These are phyloP conservation scores for Globisporangium takayamanum DNA, from an alignment of 352 stramenopile genomes.

Conservation along the genomic window DNA sequence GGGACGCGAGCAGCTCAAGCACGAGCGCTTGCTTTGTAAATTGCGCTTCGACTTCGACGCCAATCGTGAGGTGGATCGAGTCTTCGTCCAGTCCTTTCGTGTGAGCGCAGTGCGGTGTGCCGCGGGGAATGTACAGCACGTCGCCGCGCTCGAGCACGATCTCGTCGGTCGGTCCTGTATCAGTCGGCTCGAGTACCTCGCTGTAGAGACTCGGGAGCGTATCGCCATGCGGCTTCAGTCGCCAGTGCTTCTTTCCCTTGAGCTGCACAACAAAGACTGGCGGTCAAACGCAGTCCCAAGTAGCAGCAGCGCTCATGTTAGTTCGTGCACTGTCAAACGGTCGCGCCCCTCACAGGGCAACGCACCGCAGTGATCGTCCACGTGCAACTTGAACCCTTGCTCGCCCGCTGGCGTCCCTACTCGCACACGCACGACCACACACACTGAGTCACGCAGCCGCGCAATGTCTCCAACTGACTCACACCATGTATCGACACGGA, in stretches of 20 bases:
- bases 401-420: conserved; percentile 24
- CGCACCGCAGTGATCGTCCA: conserved; percentile 31
- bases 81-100: conserved; percentile 17
- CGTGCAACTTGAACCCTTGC: conserved; percentile 24
- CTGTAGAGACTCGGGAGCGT: conserved; percentile 21
- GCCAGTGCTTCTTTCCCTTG: conserved; percentile 26
- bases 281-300: background rate
- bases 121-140: conserved; percentile 28
- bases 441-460: background rate
- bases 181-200: conserved; percentile 1
- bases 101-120: conserved; percentile 24
- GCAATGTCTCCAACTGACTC: background rate
- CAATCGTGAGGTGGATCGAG: conserved; percentile 32
- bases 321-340: too few species aligned
- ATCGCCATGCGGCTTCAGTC: conserved; percentile 11
- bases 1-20: conserved; percentile 4
- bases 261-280: conserved; percentile 30
- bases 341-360: too few species aligned
- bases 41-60: conserved; percentile 23
- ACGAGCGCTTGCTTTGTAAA: conserved; percentile 15
- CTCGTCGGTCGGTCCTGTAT: conserved; percentile 1
- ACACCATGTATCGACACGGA: conserved; percentile 2
- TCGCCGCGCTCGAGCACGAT: conserved; percentile 17
- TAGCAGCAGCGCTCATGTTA: too few species aligned
- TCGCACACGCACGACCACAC: background rate